phyloP scores from a whole-genome alignment of 176 grass and related monocot species.

The Eragrostis curvula region DNA sequence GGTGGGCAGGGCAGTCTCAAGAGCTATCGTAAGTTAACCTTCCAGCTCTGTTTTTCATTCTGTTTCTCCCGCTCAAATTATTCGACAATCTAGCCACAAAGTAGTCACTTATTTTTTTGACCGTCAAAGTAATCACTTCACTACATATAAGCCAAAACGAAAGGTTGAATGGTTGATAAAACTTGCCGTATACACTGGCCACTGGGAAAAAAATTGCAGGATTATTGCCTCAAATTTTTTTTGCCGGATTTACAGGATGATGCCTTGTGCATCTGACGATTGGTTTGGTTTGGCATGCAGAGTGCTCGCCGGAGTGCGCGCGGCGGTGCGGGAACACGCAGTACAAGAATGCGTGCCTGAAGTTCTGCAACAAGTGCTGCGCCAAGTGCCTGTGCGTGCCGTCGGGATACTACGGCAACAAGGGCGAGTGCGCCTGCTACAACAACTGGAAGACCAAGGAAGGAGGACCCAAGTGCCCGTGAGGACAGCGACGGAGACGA shows the following conservation, averaged over 20 bases:
- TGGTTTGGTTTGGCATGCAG: constrained; percentile 11
- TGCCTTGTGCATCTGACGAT: background rate
- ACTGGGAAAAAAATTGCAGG: no score
- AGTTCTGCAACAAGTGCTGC: constrained; percentile 71
- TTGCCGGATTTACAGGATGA: no score
- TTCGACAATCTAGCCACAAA: background rate
- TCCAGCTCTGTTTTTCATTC: background rate
- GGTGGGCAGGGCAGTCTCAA: constrained; percentile 39
- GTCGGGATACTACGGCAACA: constrained; percentile 64
- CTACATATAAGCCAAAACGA: no score
- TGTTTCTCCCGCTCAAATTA: background rate
- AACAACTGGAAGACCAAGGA: constrained; percentile 77
- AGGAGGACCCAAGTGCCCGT: constrained; percentile 55
- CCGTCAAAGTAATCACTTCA: no score
- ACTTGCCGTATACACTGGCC: no score
- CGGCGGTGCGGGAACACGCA: constrained; percentile 51
- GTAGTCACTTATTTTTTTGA: no score
- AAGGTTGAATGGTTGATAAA: no score
- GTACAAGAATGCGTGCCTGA: constrained; percentile 67
- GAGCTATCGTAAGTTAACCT: constrained; percentile 36
- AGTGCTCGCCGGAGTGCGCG: constrained; percentile 54
- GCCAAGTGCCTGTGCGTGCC: constrained; percentile 66
- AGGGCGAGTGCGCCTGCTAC: constrained; percentile 64
- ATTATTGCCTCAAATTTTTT: no score
- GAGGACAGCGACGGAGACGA: no score